Evolutionary conservation across 345 rosid species (phyloP).

Genomic region (Pelargonium nanum): DNA sequence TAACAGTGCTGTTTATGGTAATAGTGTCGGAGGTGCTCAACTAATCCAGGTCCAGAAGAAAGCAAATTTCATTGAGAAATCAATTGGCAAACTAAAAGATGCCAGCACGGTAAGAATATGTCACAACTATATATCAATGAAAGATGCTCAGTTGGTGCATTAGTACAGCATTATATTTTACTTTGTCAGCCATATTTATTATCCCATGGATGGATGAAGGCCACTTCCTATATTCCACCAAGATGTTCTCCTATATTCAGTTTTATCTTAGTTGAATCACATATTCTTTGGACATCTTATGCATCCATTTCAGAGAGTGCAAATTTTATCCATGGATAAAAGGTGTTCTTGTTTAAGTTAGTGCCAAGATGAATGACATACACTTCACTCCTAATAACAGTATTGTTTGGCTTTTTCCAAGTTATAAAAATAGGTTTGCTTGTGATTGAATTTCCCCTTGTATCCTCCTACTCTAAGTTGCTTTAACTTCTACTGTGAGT

Average conservation of each 20-base stretch:
- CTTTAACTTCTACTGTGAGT: too few relatives aligned
- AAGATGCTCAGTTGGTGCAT: neutral
- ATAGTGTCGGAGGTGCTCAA: conserved; percentile 27
- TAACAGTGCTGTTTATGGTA: conserved; percentile 19
- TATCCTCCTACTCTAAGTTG: too few relatives aligned
- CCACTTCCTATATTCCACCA: neutral
- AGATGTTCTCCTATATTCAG: neutral
- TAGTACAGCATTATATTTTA: too few relatives aligned
- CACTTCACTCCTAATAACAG: too few relatives aligned
- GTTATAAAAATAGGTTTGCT: too few relatives aligned
- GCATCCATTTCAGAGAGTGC: too few relatives aligned
- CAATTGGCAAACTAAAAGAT: conserved; percentile 70
- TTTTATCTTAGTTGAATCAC: neutral
- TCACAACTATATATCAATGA: conserved; percentile 1
- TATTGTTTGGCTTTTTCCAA: too few relatives aligned
- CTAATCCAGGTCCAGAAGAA: conserved; percentile 48
- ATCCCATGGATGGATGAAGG: neutral
- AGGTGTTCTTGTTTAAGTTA: too few relatives aligned
- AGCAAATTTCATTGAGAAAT: conserved; percentile 59
- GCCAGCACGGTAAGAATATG: conserved; percentile 59
- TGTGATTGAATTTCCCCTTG: too few relatives aligned
- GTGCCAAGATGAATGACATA: too few relatives aligned
- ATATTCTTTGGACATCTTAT: neutral
- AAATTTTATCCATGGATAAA: too few relatives aligned
- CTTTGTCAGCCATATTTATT: neutral